Base-by-base conservation (phyloP, 371 early-diverging fungal genomes). In the Rhizopus stolonifer region DNA sequence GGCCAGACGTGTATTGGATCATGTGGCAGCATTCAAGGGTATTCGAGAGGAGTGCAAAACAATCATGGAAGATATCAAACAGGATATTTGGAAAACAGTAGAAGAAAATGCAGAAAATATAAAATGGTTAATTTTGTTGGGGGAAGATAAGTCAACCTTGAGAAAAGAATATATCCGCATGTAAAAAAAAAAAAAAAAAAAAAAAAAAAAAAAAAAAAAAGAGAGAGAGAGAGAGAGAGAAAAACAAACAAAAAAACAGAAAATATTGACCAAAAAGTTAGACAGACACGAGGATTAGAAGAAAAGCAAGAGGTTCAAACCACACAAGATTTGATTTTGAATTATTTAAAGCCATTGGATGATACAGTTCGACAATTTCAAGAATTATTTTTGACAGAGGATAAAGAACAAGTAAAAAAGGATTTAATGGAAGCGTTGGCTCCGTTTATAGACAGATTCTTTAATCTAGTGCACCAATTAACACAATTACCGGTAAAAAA, bases 21-120 rank as follows among this genome's bases (percentile, higher is more conserved):
- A 89, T 39, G 66, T 92, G 52, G 71, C 90, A 21, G 81, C 87
- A 10, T 92, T 93, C 56, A 81, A 75, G 22, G 83, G 84, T 2
- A 90, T 93, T 17, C 87, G 87, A 33, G 72, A 73, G 17, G 94
- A 95, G 38, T 91, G 92, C 44, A 69, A 74, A 29, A 66, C 68
- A 10, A 88, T 89, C 24, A 92, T 92, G 77, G 72, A 73, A n/a
- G 83, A 77, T 42, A 77, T 89, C 11, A 80, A 81, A 29, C 61
- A 53, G 29, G 75, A 79, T 15, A 72, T 90, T 56, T 60, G 65
- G 77, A 58, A 33, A 44, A 56, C 25, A 25, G 60, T 34, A 52
- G 48, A 60, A 63, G 67, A 65, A 13, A 33, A 54, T 17, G 67
- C 74, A 6, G 88, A 85, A 15, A 61, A 72, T 32, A 77, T 83